phyloP scores from a whole-genome alignment of 352 stramenopile genomes.

The Phytophthora fragariaefolia region DNA sequence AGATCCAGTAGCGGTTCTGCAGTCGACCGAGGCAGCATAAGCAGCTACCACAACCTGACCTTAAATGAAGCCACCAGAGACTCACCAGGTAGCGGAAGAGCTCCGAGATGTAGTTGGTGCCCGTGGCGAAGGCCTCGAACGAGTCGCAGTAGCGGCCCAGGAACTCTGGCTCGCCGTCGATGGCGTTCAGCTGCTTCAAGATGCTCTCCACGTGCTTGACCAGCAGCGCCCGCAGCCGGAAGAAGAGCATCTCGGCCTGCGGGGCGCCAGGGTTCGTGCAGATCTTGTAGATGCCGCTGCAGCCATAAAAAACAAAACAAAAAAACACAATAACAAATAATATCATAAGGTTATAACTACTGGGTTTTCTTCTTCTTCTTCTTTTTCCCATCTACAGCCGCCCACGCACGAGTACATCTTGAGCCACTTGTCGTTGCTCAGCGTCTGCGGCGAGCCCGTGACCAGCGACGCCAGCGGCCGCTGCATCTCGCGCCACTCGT shows the following conservation, averaged over 20 bases:
- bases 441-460: constrained; percentile 64
- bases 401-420: constrained; percentile 88
- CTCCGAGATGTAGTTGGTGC: constrained; percentile 82
- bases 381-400: neutral
- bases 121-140: constrained; percentile 79
- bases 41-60: neutral
- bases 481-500: constrained; percentile 86
- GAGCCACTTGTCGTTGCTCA: constrained; percentile 87
- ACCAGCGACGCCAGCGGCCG: constrained; percentile 77
- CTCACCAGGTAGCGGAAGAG: constrained; percentile 82
- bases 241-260: constrained; percentile 87
- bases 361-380: no score
- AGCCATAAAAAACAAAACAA: neutral
- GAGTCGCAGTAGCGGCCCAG: constrained; percentile 68
- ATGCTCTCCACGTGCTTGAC: constrained; percentile 73
- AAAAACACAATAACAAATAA: no score
- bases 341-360: no score
- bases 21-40: neutral
- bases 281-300: constrained; percentile 88
- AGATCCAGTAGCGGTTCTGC: constrained; percentile 89
- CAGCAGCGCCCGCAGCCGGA: constrained; percentile 73
- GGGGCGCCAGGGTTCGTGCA: constrained; percentile 83
- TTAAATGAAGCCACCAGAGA: neutral
- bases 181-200: constrained; percentile 61
- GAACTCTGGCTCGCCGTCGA: constrained; percentile 72